These are phyloP conservation scores for Diatrype stigma DNA, from an alignment of 2,329 filamentous ascomycete genomes.

Conservation along the genomic window DNA sequence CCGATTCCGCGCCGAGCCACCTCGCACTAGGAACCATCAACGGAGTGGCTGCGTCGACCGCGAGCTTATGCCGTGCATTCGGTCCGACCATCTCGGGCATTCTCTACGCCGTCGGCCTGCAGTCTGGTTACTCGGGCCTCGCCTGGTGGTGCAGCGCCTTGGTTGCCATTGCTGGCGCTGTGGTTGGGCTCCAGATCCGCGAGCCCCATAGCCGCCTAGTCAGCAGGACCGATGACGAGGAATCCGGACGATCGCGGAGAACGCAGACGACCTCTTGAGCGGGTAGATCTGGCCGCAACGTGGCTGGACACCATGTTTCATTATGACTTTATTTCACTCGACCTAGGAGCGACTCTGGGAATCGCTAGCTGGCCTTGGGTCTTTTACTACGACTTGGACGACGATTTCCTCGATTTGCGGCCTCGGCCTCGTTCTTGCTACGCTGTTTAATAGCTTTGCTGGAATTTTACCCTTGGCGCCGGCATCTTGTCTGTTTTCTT, in stretches of 20 bases:
- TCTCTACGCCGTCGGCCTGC: constrained; percentile 75
- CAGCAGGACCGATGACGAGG: constrained; percentile 32
- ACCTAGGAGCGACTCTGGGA: not conserved
- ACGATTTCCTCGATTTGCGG: not conserved
- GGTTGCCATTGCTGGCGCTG: constrained; percentile 69
- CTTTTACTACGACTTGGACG: not conserved
- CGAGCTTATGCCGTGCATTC: constrained; percentile 81
- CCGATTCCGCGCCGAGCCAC: constrained; percentile 80
- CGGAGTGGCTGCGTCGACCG: constrained; percentile 84
- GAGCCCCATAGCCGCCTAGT: constrained; percentile 51
- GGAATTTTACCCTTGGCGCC: constrained; percentile 11
- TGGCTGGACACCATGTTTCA: not conserved
- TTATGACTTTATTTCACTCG: not conserved
- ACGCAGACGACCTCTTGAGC: constrained; percentile 5
- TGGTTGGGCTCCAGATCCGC: constrained; percentile 71
- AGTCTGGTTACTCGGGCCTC: constrained; percentile 77
- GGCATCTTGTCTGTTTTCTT: constrained; percentile 1
- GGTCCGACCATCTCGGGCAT: constrained; percentile 85
- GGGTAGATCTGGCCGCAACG: not conserved
- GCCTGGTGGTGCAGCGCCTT: constrained; percentile 89
- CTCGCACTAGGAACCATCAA: constrained; percentile 88
- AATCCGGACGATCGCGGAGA: constrained; percentile 9
- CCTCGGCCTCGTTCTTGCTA: constrained; percentile 11
- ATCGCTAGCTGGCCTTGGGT: not conserved
- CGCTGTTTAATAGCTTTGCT: constrained; percentile 17